Base-by-base conservation (phyloP, 495 filamentous ascomycete genomes). In the Lineolata rhizophorae region DNA sequence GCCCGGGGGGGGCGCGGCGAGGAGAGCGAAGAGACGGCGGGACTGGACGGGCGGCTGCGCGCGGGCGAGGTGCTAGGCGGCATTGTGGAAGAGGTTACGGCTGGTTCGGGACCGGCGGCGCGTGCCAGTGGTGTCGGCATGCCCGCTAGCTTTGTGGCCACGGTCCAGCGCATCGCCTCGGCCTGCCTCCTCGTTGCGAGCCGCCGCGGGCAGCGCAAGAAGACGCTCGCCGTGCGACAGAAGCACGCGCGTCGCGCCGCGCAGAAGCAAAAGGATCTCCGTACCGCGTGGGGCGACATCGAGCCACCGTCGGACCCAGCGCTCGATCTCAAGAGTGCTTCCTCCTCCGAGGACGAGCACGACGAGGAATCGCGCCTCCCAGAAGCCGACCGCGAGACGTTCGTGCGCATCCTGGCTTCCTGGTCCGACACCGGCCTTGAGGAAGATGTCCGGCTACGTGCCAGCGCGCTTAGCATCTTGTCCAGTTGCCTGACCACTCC, bases 381-480 rank as follows among this genome's bases (percentile, higher is more conserved):
- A 24, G 60, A 65, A 39, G 53, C 62, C 15, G 62, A 39, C 12
- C 34, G 18, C 16, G 42, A 46, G 27, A 22, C 30, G 8, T 53
- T 75, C 0, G 61, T 62, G 11, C 62, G 63, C 29, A 78, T 90
- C 22, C 60, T 90, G 1, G 53, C 60, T 3, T 75, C 75, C 3
- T 92, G 82, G 82, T 66, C 71, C 32, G 61, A 62, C 26, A 74
- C 64, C 31, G 64, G 69, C 1, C 61, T 65, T 0, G 58, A 64
- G 13, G 82, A 92, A 41, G 81, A 92, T 43, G 55, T 85, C 2
- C 62, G 82, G 10, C 61, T 83, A 22, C 68, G 82, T 4, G 61
- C 78, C 5, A 87, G 79, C 0, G 79, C 81, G 2, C 50, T 92
- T 1, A 76, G 74, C 3, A 64, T 92, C 12, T 56, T 87, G 13